Conservation (phyloP, 495 filamentous ascomycete species). For the Neurospora intermedia region DNA sequence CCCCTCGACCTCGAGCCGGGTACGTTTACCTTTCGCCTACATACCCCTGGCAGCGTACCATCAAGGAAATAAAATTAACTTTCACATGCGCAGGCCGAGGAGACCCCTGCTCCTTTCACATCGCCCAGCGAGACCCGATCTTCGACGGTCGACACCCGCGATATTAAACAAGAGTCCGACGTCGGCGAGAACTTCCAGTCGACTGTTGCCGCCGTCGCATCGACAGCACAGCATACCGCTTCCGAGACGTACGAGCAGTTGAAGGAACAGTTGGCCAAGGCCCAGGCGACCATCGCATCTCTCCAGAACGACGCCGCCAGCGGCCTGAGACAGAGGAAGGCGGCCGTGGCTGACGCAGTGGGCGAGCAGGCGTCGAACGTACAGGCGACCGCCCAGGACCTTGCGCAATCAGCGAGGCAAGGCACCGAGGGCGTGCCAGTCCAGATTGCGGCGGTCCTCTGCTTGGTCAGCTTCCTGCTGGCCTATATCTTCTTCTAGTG, state of each 20-base stretch:
- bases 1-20: conserved; percentile 18
- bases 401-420: conserved; percentile 43
- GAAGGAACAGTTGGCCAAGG: conserved; percentile 61
- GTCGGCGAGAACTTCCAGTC: conserved; percentile 14
- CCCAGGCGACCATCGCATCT: conserved; percentile 59
- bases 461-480: conserved; percentile 80
- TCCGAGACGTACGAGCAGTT: conserved; percentile 48
- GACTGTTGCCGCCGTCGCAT: conserved; percentile 19
- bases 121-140: conserved; percentile 7
- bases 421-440: conserved; percentile 72
- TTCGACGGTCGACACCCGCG: conserved; percentile 29
- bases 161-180: conserved; percentile 27
- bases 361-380: conserved; percentile 35
- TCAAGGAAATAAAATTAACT: background rate
- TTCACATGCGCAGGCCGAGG: conserved; percentile 14
- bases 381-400: conserved; percentile 32
- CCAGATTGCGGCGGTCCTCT: conserved; percentile 70
- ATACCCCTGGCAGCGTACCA: too few species aligned
- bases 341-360: conserved; percentile 30
- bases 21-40: conserved; percentile 7
- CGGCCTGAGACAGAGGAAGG: conserved; percentile 62
- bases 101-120: conserved; percentile 16
- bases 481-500: conserved; percentile 86
- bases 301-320: conserved; percentile 55
- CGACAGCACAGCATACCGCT: conserved; percentile 25